Evolutionary conservation across 768 basidiomycete species (phyloP), one percentile per base, ranked within the genome.

Genomic region (Collybiopsis confluens): DNA sequence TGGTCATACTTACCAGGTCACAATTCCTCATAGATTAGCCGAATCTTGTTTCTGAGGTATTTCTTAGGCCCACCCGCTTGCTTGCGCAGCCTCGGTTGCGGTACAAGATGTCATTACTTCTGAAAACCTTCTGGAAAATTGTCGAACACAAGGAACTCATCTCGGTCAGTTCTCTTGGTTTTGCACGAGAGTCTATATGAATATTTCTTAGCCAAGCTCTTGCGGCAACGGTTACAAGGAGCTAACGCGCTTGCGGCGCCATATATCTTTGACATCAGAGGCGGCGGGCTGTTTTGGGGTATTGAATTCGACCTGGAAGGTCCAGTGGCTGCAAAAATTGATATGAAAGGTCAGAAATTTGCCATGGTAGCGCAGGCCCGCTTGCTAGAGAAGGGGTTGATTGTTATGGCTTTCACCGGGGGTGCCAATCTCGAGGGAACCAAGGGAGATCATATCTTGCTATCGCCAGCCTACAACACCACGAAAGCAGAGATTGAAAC

Each of bases 1-100:
- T 65, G 91, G 90, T 0, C 90, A 92, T 67, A 91, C 90, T 2
- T 92, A 91, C 64, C 88, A 90, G 75, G 88, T 79, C 62, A 15
- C 64, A 56, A 20, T 45, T 50, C 23, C n/a, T n/a, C n/a, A 27
- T 35, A 20, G 9, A 18, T 30, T 11, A 15, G 26, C 21, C 36
- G 16, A 21, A 6, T 8, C 38, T 11, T 18, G 27, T 46, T 10
- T 7, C 16, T 9, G 3, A 45, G 24, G 44, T 5, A 30, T 9
- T 53, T 8, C 11, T 16, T 11, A 90, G 83, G 83, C 79, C 8
- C 82, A 90, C 65, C 90, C 90, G 2, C 61, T 92, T 50, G 77
- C 85, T 0, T 92, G 89, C 61, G 86, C 86, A 9, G 90, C 89
- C 18, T 76, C 90, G 15, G 73, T 95, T 26, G 92, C 90, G 1